Evolutionary conservation across 1,284 basidiomycete species (phyloP).

Genomic region (Microbotryum scabiosae): DNA sequence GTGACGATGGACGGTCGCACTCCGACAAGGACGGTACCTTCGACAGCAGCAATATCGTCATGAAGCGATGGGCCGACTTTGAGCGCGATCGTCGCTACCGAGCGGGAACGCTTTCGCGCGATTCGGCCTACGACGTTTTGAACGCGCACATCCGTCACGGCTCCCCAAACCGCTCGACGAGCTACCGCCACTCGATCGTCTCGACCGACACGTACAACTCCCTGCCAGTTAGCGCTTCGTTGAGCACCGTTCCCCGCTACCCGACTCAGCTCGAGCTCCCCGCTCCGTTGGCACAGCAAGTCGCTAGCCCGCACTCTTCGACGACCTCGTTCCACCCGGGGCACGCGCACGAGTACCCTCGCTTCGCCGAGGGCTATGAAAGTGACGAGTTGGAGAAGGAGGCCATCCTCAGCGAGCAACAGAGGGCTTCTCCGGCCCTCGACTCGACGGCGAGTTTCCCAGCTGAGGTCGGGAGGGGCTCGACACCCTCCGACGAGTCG

Average conservation of each 20-base stretch:
- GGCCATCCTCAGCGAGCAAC: constrained; percentile 16
- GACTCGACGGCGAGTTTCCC: background rate
- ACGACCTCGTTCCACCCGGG: constrained; percentile 5
- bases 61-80: constrained; percentile 99
- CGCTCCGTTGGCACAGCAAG: constrained; percentile 24
- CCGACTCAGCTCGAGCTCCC: constrained; percentile 29
- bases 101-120: constrained; percentile 21
- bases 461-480: constrained; percentile 1
- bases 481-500: background rate
- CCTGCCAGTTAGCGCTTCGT: background rate
- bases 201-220: constrained; percentile 24
- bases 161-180: constrained; percentile 15
- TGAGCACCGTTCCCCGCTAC: constrained; percentile 1
- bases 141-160: constrained; percentile 1
- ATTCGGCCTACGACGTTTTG: constrained; percentile 18
- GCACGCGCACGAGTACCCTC: constrained; percentile 18
- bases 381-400: constrained; percentile 22
- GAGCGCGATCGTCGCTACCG: constrained; percentile 82
- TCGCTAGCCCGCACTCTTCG: constrained; percentile 6
- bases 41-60: constrained; percentile 89
- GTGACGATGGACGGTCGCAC: constrained; percentile 31
- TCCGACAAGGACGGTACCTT: constrained; percentile 73
- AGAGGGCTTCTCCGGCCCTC: background rate
- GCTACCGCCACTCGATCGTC: constrained; percentile 17
- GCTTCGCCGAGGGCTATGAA: constrained; percentile 8